A percentile compares a stretch with the other conserved stretches of the same genome.
Evolutionary conservation across 176 grass and related monocot genomes (phyloP).

Genomic region (Musa itinerans): DNA sequence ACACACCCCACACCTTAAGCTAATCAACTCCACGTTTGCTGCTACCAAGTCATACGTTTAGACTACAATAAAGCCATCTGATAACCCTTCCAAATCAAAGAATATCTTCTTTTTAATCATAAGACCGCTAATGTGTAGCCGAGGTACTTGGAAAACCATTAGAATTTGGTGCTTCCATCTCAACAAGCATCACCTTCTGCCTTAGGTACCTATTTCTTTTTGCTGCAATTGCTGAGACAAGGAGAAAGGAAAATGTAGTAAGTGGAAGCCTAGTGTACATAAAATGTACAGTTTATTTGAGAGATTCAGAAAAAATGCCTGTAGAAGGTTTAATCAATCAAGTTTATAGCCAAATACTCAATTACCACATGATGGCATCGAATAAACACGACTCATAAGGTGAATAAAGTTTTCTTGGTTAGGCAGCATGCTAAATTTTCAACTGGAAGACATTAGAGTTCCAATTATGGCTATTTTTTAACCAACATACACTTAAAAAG

Average conservation of each 20-base stretch:
- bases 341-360: too few relatives aligned
- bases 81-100: neutral
- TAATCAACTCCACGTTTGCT: neutral
- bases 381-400: too few relatives aligned
- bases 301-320: neutral
- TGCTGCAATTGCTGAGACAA: slow-evolving; percentile 60
- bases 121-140: neutral
- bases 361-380: too few relatives aligned
- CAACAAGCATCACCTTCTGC: slow-evolving; percentile 83
- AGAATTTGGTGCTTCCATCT: slow-evolving; percentile 71
- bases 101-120: neutral
- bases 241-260: neutral
- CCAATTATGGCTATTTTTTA: too few relatives aligned
- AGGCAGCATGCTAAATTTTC: too few relatives aligned
- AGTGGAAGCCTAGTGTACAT: neutral
- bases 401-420: too few relatives aligned
- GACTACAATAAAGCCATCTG: neutral
- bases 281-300: neutral
- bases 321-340: too few relatives aligned
- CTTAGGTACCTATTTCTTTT: slow-evolving; percentile 95
- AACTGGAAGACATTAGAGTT: too few relatives aligned
- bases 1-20: neutral
- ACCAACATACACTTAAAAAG: too few relatives aligned
- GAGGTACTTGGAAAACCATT: slow-evolving; percentile 37
- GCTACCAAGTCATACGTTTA: neutral